Conservation (phyloP, 2,329 filamentous ascomycete species). For the Cryphonectria parasitica region DNA sequence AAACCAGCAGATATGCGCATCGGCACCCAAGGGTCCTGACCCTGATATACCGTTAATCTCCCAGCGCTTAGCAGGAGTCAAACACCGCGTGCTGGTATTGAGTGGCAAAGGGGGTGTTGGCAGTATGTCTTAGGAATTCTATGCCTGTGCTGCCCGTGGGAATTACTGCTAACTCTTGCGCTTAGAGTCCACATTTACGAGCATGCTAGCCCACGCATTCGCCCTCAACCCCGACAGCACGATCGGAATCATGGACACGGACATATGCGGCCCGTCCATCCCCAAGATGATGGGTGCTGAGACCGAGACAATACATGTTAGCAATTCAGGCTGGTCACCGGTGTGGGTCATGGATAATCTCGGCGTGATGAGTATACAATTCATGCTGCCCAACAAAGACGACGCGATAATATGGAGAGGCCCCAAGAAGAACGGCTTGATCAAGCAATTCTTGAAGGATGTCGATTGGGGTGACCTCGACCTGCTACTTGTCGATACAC, state of each 20-base stretch:
- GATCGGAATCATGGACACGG: constrained; percentile 96
- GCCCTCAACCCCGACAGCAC: constrained; percentile 76
- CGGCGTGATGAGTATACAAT: constrained; percentile 96
- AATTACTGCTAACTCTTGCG: constrained; percentile 8
- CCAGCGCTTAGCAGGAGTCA: constrained; percentile 76
- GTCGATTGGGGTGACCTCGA: constrained; percentile 97
- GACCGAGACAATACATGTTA: constrained; percentile 89
- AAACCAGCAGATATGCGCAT: constrained; percentile 93
- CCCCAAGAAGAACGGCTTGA: constrained; percentile 97
- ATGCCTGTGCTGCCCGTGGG: neutral
- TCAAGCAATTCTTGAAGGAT: constrained; percentile 97
- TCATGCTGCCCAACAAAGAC: constrained; percentile 92
- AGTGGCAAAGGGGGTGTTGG: constrained; percentile 96
- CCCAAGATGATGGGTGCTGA: constrained; percentile 99
- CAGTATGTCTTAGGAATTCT: constrained; percentile 43
- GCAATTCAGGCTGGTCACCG: constrained; percentile 85
- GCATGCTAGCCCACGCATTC: constrained; percentile 86
- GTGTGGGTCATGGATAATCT: constrained; percentile 96
- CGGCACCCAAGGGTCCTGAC: constrained; percentile 92
- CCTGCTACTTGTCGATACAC: constrained; percentile 91
- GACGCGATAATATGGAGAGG: constrained; percentile 98
- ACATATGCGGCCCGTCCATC: constrained; percentile 94
- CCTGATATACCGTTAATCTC: constrained; percentile 91
- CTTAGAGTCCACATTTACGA: constrained; percentile 81
- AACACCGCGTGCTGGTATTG: constrained; percentile 90